Base-by-base conservation (phyloP, 495 filamentous ascomycete genomes). In the Aspergillus sclerotioniger region DNA sequence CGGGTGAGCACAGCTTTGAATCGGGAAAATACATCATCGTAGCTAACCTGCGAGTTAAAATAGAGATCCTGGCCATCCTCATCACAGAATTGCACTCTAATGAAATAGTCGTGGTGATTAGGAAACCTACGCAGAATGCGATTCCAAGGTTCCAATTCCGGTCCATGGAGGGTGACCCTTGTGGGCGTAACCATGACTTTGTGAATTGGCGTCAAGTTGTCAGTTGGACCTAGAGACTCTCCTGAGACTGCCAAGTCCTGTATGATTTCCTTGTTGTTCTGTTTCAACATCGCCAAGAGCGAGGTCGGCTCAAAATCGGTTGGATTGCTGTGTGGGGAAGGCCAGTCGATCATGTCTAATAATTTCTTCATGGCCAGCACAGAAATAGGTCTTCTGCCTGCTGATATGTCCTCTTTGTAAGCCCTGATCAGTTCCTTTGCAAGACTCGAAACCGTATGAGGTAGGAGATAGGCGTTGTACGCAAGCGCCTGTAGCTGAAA, bases 51-150 rank as follows among this genome's bases (percentile, higher is more conserved):
- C 6, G 80, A 62, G 51, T 82, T 83, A 67, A 83, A 86, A 39
- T 71, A 74, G 8, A 95, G 62, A 12, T 80, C 78, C 25, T 85
- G 76, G 3, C 86, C 86, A 60, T 90, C 80, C 67, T 95, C 90
- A 28, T 93, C 90, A 52, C 76, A 75, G 58, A 94, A 91, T 19
- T 80, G 71, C 0, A 91, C 86, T 4, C 89, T 81, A 10, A 91
- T 62, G 60, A 93, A 92, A 64, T 83, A 81, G 16, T 87, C 82
- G 3, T 74, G 78, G 57, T 87, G 77, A 1, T 82, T 63, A 1
- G 82, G 72, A 57, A 87, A 95, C 52, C 84, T 86, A 31, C 90
- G 80, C 4, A 95, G 73, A 2, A 93, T 83, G 12, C 90, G 80
- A 65, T 95, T 95, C 61, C 80, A 85, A 3, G 79, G 75, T 70